Base-by-base conservation (phyloP, 768 basidiomycete genomes). In the Calvatia gigantea region DNA sequence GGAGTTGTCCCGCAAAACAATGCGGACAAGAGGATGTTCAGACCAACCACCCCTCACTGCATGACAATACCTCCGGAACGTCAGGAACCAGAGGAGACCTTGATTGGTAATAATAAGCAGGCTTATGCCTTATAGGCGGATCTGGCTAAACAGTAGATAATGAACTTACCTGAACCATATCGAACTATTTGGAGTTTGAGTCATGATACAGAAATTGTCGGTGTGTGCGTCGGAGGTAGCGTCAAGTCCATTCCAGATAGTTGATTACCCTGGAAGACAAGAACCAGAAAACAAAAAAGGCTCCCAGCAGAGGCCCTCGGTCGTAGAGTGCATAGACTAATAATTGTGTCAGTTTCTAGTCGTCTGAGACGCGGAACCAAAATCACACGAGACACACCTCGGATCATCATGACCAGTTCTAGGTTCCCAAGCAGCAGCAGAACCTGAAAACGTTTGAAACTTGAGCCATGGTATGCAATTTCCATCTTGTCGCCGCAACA, bases 131-230 rank as follows among this genome's bases (percentile, higher is more conserved):
- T 11, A 19, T 33, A 5, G 33, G 9, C 25, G 25, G 8, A n/a
- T 7, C 15, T 48, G 9, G 5, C 17, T 21, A 11, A 17, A 33
- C 17, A 7, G 17, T 14, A 11, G n/a, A 7, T 8, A 19, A 21
- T 33, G n/a, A 12, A 51, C 50, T 8, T 25, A 51, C 50, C 38
- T 31, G 25, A 51, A 51, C 50, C 50, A 51, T 15, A 41, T 51
- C 11, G 50, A 29, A 31, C 38, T 51, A 28, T 41, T 21, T 4
- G 50, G 50, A 1, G 38, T 51, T 23, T 23, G 27, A 12, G 19
- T 51, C 17, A 19, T 7, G 12, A 51, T 31, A 51, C 50, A 51
- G 25, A 41, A n/a, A 11, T 14, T 2, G 9, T 51, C 37, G 4
- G 32, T 19, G 17, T 51, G 38, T 32, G 42, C 29, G 1, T 41